A percentile compares a stretch with the other conserved stretches of the same genome.
Conservation (phyloP, 441 rosid genomes). For the Raphanus hybrid region DNA sequence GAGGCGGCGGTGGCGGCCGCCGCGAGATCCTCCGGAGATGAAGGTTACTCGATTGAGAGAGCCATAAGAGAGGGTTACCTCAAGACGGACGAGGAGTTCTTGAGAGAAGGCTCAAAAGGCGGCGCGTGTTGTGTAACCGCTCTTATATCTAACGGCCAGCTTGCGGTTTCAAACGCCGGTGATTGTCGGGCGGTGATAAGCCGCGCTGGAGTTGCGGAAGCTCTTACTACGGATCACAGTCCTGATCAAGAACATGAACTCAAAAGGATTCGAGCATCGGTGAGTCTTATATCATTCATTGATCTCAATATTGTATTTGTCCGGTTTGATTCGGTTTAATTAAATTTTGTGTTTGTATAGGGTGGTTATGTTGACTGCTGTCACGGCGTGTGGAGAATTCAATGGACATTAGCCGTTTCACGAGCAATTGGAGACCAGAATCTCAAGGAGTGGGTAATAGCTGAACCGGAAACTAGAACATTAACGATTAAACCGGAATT, state of each 20-base stretch:
- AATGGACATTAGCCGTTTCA: constrained; percentile 84
- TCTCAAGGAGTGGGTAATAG: constrained; percentile 78
- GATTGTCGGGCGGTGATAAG: background rate
- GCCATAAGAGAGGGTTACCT: constrained; percentile 2
- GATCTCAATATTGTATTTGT: too few relatives aligned
- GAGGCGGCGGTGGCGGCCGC: constrained; percentile 3
- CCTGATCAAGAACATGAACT: background rate
- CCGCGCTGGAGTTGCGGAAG: constrained; percentile 3
- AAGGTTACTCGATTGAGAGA: background rate
- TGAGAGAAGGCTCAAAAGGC: background rate
- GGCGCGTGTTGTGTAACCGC: constrained; percentile 12
- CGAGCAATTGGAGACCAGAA: constrained; percentile 81
- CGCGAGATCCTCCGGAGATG: background rate
- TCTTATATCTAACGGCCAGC: background rate
- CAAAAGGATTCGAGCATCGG: background rate
- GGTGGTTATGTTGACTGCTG: constrained; percentile 87
- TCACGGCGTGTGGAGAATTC: constrained; percentile 87
- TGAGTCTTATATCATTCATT: background rate
- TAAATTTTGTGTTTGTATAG: constrained; percentile 47
- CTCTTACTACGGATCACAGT: background rate
- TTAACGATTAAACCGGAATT: constrained; percentile 52
- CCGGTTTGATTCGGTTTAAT: constrained; percentile 10
- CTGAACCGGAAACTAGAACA: constrained; percentile 81
- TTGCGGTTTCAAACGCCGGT: background rate
- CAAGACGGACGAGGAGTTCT: constrained; percentile 10